These are phyloP conservation scores for Arachis hypogaea DNA, from an alignment of 306 rosid species.

Conservation along the genomic window DNA sequence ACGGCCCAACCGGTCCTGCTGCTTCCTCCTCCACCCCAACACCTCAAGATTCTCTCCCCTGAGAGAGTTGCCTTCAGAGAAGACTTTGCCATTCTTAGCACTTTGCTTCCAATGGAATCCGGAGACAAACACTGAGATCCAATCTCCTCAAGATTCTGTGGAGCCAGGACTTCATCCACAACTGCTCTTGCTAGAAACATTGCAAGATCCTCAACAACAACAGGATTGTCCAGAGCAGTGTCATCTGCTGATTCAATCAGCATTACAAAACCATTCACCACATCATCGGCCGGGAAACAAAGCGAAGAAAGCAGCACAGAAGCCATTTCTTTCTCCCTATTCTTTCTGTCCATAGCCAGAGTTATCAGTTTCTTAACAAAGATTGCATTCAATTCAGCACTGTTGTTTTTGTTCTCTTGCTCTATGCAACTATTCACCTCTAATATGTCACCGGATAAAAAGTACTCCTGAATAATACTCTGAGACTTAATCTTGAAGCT, in stretches of 20 bases:
- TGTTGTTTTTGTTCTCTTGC: constrained; percentile 47
- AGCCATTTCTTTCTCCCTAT: constrained; percentile 82
- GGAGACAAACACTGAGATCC: constrained; percentile 50
- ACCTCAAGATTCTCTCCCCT: constrained; percentile 69
- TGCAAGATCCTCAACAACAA: constrained; percentile 76
- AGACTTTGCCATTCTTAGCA: constrained; percentile 64
- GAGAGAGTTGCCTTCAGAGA: constrained; percentile 65
- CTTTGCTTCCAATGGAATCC: constrained; percentile 59
- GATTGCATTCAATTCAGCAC: constrained; percentile 57
- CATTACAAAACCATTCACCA: constrained; percentile 69
- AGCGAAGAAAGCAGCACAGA: constrained; percentile 66
- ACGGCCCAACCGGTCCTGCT: constrained; percentile 70
- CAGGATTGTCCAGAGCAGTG: constrained; percentile 69
- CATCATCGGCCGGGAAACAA: constrained; percentile 69
- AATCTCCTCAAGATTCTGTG: constrained; percentile 71
- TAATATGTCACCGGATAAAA: constrained; percentile 63
- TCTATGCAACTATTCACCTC: constrained; percentile 61
- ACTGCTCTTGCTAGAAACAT: constrained; percentile 75
- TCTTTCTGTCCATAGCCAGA: constrained; percentile 72
- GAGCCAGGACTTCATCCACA: constrained; percentile 72
- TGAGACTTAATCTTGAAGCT: constrained; percentile 64
- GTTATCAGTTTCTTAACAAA: constrained; percentile 71
- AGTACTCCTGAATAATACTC: constrained; percentile 69
- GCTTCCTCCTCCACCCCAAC: constrained; percentile 84
- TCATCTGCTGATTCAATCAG: constrained; percentile 78